phyloP scores from a whole-genome alignment of 2,329 filamentous ascomycete genomes.

The Periglandula ipomoeae region DNA sequence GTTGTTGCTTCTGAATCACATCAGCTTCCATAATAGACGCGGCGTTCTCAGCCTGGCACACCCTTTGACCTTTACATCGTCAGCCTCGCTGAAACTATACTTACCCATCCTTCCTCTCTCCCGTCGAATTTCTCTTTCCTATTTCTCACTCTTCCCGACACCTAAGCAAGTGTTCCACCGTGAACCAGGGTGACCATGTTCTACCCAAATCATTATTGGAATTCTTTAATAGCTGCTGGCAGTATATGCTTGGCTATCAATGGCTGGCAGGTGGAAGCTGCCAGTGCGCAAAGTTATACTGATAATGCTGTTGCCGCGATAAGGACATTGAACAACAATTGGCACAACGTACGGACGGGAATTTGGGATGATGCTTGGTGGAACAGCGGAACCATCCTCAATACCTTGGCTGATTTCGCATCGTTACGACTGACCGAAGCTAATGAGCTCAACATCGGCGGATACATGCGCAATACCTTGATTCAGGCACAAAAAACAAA shows the following conservation, averaged over 20 bases:
- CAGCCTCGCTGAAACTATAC: neutral
- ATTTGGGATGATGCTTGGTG: conserved; percentile 63
- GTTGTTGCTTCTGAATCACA: conserved; percentile 2
- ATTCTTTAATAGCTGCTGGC: conserved; percentile 7
- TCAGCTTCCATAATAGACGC: neutral
- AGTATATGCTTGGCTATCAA: neutral
- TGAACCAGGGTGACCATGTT: too few relatives aligned
- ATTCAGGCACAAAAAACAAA: conserved; percentile 31
- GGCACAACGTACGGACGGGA: conserved; percentile 52
- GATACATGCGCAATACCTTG: conserved; percentile 36
- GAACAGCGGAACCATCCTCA: conserved; percentile 62
- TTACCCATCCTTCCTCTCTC: neutral
- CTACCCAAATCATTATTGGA: neutral
- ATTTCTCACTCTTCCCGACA: too few relatives aligned
- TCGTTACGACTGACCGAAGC: conserved; percentile 22
- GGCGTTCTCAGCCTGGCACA: neutral
- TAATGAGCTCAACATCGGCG: conserved; percentile 28
- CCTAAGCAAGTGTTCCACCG: too few relatives aligned
- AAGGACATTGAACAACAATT: conserved; percentile 41
- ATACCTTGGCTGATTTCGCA: conserved; percentile 48
- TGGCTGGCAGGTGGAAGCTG: conserved; percentile 5
- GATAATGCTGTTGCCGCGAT: conserved; percentile 24
- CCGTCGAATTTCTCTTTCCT: neutral
- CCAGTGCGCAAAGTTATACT: conserved; percentile 20
- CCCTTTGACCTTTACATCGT: neutral